Evolutionary conservation across 192 early-diverging fungal genomes (phyloP), one percentile per base, ranked within the genome.

Genomic region (Entomortierella beljakovae): DNA sequence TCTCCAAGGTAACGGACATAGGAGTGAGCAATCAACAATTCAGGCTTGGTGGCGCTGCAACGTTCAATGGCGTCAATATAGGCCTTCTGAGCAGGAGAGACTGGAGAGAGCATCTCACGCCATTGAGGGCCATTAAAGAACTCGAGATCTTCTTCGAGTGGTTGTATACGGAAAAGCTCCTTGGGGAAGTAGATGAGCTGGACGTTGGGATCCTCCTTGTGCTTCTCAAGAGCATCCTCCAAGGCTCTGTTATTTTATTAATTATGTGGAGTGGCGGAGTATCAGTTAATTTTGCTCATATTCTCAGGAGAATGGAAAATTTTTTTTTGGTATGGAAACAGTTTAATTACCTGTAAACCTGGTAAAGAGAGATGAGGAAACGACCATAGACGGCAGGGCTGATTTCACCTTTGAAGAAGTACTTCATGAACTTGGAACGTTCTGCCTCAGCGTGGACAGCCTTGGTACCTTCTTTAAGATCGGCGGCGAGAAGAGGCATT

Each of bases 1-100:
- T 89, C 88, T 33, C 88, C 88, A 1, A 89, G 58, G 62, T 89
- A 89, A 23, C 88, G 84, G 23, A 85, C 65, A 28, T 89, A 89
- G 42, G 81, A 68, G 46, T 89, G 86, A 49, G 88, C 85, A n/a
- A 88, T 68, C 37, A 89, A 56, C 0, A 89, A 72, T 23, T 83
- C 83, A 35, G 86, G 86, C 50, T 82, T 82, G 20, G 67, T 57
- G 28, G 32, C 29, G 18, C 70, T 58, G 28, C 84, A 80, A 3
- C 62, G 63, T 15, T 84, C 57, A 61, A 89, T 88, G 46, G 84
- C 73, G 5, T 82, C 67, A 26, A 79, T 66, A 57, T 89, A 89
- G 22, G 71, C 56, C 50, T 85, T 68, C 10, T 86, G 85, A n/a
- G 88, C 87, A 28, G 85, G 84, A 11, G 86, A 77, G 65, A 84